Percentiles rank a stretch among this genome's conserved stretches.
These are phyloP conservation scores for Pisolithus thermaeus DNA, from an alignment of 1,284 basidiomycete species.

Conservation along the genomic window DNA sequence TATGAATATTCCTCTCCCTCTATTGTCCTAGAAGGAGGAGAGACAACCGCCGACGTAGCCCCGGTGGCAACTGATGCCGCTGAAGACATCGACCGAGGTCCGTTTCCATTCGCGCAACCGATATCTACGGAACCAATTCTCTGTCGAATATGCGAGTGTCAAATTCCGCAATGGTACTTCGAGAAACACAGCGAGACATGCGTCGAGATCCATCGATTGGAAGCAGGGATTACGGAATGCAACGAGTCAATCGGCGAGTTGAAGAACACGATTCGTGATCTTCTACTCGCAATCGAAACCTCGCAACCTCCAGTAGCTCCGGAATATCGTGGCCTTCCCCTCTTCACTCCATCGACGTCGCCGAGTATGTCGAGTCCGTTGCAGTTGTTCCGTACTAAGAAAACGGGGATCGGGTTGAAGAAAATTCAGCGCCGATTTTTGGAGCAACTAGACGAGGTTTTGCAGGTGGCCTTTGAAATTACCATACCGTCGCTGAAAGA, in stretches of 20 bases:
- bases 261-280: constrained; percentile 73
- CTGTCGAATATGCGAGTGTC: constrained; percentile 97
- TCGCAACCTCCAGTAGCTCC: constrained; percentile 55
- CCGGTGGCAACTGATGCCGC: constrained; percentile 20
- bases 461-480: constrained; percentile 77
- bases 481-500: constrained; percentile 88
- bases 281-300: constrained; percentile 59
- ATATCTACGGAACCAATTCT: constrained; percentile 86
- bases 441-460: constrained; percentile 80
- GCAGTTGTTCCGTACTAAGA: constrained; percentile 67
- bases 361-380: constrained; percentile 65
- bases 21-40: constrained; percentile 52
- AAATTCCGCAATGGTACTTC: constrained; percentile 98
- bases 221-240: constrained; percentile 90
- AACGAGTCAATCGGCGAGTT: constrained; percentile 92
- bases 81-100: constrained; percentile 38
- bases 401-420: constrained; percentile 76
- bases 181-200: constrained; percentile 99
- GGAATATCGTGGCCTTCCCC: constrained; percentile 87
- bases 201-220: constrained; percentile 92
- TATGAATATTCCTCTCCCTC: constrained; percentile 55
- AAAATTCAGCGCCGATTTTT: constrained; percentile 77
- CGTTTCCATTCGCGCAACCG: constrained; percentile 68
- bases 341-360: constrained; percentile 65
- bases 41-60: constrained; percentile 44